Evolutionary conservation across 345 rosid species (phyloP).

Genomic region (Citrus mangshanensis): DNA sequence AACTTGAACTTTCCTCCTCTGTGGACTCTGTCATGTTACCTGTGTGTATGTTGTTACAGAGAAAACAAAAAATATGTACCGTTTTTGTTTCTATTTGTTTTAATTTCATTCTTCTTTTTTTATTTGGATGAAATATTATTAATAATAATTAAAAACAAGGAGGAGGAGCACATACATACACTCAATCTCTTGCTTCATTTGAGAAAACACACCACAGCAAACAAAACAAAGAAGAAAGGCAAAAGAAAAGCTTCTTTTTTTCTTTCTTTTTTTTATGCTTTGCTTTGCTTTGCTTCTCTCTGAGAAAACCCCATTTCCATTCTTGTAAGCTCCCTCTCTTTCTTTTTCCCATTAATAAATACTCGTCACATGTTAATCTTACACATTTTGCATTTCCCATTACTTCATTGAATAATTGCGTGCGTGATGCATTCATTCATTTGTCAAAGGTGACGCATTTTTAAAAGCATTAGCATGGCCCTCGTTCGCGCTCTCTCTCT

Average conservation of each 20-base stretch:
- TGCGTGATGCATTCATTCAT: background rate
- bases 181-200: conserved; percentile 51
- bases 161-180: background rate
- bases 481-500: background rate
- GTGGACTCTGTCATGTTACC: background rate
- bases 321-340: conserved; percentile 15
- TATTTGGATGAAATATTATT: background rate
- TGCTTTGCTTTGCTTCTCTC: conserved; percentile 34
- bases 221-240: background rate
- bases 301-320: conserved; percentile 38
- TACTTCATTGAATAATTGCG: background rate
- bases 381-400: background rate
- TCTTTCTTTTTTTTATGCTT: rapidly evolving
- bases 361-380: conserved; percentile 13
- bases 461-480: background rate
- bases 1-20: background rate
- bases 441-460: conserved; percentile 20
- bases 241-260: background rate
- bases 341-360: conserved; percentile 3
- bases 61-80: background rate
- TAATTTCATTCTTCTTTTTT: background rate
- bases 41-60: background rate
- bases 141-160: background rate
- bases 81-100: too few relatives aligned
- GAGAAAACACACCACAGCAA: conserved; percentile 8